A percentile compares a stretch with the other conserved stretches of the same genome.
Conservation (phyloP, 345 rosid species). For the Hypericum perforatum region DNA sequence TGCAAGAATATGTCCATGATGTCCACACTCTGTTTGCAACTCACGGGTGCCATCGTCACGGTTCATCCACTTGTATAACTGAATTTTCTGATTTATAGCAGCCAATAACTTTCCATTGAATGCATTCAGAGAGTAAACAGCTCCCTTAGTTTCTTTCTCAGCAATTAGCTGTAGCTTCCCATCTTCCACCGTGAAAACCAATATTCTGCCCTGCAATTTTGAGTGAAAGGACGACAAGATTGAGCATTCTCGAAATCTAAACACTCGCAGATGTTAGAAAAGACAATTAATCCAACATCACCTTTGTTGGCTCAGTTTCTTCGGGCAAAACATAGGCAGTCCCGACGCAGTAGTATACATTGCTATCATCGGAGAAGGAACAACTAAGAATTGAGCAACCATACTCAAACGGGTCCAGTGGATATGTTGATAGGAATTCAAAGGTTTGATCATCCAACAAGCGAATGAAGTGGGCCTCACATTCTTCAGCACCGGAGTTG, state of each 20-base stretch:
- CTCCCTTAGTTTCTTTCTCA: slow-evolving; percentile 91
- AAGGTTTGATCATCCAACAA: slow-evolving; percentile 82
- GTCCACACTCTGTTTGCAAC: slow-evolving; percentile 83
- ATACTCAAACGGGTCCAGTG: slow-evolving; percentile 72
- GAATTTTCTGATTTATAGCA: slow-evolving; percentile 84
- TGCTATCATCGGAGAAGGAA: slow-evolving; percentile 66
- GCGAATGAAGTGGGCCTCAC: slow-evolving; percentile 71
- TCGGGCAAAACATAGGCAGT: slow-evolving; percentile 89
- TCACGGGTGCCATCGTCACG: slow-evolving; percentile 82
- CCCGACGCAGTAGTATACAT: slow-evolving; percentile 83
- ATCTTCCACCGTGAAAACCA: slow-evolving; percentile 79
- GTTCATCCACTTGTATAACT: slow-evolving; percentile 86
- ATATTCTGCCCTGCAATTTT: slow-evolving; percentile 62
- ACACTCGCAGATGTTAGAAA: background rate
- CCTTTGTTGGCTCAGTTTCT: slow-evolving; percentile 87
- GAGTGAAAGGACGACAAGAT: background rate
- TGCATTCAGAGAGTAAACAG: slow-evolving; percentile 74
- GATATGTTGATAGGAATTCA: slow-evolving; percentile 64
- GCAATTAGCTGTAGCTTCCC: slow-evolving; percentile 76
- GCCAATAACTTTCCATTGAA: slow-evolving; percentile 95
- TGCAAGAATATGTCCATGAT: slow-evolving; percentile 84
- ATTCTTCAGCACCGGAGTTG: slow-evolving; percentile 65
- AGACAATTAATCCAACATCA: slow-evolving; percentile 12
- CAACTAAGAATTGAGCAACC: slow-evolving; percentile 94
- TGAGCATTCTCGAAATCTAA: background rate